Evolutionary conservation across 305 asterid genomes (phyloP), one percentile per base, ranked within the genome.

Genomic region (Fraxinus greggii): DNA sequence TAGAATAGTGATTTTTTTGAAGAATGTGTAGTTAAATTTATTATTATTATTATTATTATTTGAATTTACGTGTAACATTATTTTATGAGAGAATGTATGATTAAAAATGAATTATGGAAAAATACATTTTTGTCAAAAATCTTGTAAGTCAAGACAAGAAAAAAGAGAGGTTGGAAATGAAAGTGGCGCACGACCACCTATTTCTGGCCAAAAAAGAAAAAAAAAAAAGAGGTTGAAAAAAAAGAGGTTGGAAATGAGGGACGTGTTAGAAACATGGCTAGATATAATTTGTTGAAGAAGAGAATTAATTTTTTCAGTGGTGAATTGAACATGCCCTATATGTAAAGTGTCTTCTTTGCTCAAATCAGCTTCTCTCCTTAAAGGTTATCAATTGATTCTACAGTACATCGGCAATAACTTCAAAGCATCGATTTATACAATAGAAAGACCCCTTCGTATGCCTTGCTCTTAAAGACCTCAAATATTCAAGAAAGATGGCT

Each of bases 401-500:
- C 83, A 87, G 69, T 63, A 54, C 40, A 26, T 56, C 65, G 23
- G 72, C 2, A 36, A 24, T 10, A 31, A 67, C 59, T 51, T 81
- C 24, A 28, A 59, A 82, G 1, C 23, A 28, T 76, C 83, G 86
- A 89, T 87, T 85, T 85, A 83, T 82, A 81, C 0, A 19, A 12
- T 51, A 6, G 26, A 63, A 38, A 8, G 77, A 61, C 33, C 29
- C 29, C 48, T 40, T 40, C 10, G 48, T 9, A 40, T 40, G 13
- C 13, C 48, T 40, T 40, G 15, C 48, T 2, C 15, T 40, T 9
- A 7, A 36, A 36, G 42, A 36, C 42, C 2, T 40, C 72, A 63
- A 63, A 24, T 63, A 33, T 72, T 61, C 45, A 79, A 72, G 10
- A 72, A 63, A 56, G 38, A 93, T 93, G 97, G 90, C 91, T 4